Evolutionary conservation across 2,329 filamentous ascomycete genomes (phyloP).

Genomic region (Pestalotiopsis sp.): DNA sequence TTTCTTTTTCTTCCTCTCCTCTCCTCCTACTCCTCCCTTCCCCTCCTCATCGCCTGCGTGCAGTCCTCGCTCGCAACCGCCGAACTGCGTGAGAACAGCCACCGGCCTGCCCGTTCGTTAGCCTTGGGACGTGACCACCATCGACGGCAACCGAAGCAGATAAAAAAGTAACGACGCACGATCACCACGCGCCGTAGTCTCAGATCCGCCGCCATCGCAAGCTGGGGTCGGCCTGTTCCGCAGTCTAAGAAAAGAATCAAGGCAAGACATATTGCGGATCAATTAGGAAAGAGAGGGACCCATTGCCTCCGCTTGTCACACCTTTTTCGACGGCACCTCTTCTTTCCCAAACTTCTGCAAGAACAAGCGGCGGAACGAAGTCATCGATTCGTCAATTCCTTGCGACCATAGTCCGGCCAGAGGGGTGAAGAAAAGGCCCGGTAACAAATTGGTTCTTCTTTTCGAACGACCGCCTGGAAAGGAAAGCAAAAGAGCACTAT

Average conservation of each 20-base stretch:
- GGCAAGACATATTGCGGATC: background rate
- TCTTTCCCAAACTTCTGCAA: background rate
- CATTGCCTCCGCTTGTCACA: background rate
- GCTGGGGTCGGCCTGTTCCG: background rate
- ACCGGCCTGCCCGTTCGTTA: background rate
- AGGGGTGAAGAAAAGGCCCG: background rate
- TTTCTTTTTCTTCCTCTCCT: background rate
- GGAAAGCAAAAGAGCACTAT: background rate
- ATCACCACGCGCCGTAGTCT: background rate
- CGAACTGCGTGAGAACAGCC: background rate
- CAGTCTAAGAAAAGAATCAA: background rate
- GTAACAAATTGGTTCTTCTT: background rate
- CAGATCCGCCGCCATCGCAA: background rate
- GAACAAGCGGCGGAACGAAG: background rate
- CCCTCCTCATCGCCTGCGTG: background rate
- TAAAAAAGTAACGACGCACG: background rate
- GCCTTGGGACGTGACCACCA: background rate
- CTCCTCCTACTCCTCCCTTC: background rate
- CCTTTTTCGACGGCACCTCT: background rate
- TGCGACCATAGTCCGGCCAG: background rate
- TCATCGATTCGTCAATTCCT: conserved; percentile 11
- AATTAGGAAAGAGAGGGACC: background rate
- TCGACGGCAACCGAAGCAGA: background rate
- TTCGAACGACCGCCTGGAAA: background rate
- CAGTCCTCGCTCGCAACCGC: background rate